Conservation (phyloP, 1,284 basidiomycete genomes). For the Papiliotrema fonsecae region DNA sequence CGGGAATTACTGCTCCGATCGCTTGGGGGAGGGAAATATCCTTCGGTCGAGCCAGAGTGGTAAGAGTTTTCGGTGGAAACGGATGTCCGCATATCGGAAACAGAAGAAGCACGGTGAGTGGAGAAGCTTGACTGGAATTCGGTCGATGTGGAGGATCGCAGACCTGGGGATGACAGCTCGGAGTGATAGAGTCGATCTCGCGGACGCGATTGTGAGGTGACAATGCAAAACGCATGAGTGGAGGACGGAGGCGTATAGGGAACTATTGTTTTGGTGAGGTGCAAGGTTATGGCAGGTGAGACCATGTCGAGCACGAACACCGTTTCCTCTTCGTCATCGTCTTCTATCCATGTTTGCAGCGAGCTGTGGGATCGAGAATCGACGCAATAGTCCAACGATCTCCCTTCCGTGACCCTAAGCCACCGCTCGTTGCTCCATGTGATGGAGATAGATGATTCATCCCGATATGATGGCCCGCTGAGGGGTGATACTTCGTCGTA, state of each 20-base stretch:
- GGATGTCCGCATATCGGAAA: conserved; percentile 1
- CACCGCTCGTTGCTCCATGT: conserved; percentile 30
- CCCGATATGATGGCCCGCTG: conserved; percentile 5
- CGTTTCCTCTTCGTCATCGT: conserved; percentile 9
- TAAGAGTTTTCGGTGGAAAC: conserved; percentile 7
- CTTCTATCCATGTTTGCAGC: conserved; percentile 30
- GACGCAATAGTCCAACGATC: conserved; percentile 19
- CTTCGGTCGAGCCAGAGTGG: conserved; percentile 1
- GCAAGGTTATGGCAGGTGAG: conserved; percentile 8
- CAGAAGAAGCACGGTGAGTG: background rate
- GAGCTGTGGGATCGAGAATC: conserved; percentile 11
- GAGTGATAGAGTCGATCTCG: background rate
- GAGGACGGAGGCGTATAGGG: conserved; percentile 22
- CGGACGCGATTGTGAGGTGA: conserved; percentile 19
- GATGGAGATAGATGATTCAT: conserved; percentile 3
- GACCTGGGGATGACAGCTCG: background rate
- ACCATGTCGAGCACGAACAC: conserved; percentile 12
- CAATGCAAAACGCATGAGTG: conserved; percentile 22
- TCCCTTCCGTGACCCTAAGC: conserved; percentile 17
- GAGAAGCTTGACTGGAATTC: conserved; percentile 6
- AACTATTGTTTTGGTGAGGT: conserved; percentile 20
- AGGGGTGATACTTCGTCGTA: conserved; percentile 23
- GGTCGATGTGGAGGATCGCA: conserved; percentile 3
- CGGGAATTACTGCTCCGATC: background rate
- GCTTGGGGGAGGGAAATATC: background rate